phyloP scores from a whole-genome alignment of 495 filamentous ascomycete genomes.

The Xylaria cubensis region DNA sequence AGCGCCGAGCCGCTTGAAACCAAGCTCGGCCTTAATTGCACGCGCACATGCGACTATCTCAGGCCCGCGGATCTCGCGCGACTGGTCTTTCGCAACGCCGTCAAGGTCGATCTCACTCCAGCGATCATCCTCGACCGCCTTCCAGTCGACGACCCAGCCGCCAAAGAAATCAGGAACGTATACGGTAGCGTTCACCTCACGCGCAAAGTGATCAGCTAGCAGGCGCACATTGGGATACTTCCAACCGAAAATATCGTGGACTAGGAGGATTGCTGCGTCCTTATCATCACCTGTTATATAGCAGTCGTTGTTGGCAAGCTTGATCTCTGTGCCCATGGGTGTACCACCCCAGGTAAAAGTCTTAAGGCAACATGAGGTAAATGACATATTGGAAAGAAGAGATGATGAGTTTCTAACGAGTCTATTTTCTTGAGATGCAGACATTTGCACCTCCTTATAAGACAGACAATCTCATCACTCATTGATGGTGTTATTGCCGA shows the following conservation, averaged over 20 bases:
- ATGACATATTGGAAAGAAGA: neutral
- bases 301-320: constrained; percentile 42
- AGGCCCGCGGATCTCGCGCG: constrained; percentile 54
- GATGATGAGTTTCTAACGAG: neutral
- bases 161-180: constrained; percentile 64
- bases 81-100: constrained; percentile 46
- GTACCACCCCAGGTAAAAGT: constrained; percentile 56
- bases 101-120: constrained; percentile 19
- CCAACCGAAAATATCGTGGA: constrained; percentile 67
- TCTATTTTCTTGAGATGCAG: neutral
- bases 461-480: too few relatives aligned
- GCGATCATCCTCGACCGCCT: constrained; percentile 37
- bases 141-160: constrained; percentile 43
- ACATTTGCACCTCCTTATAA: neutral
- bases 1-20: constrained; percentile 54
- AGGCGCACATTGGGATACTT: constrained; percentile 61
- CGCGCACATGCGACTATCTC: constrained; percentile 59
- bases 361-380: constrained; percentile 41
- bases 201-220: constrained; percentile 61
- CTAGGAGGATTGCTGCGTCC: constrained; percentile 57
- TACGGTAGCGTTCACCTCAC: constrained; percentile 55
- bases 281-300: constrained; percentile 53
- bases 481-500: constrained; percentile 16
- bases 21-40: constrained; percentile 43
- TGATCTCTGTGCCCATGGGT: constrained; percentile 46